Conservation (phyloP, 169 alveolate genomes). For the Amoebophrya sp. region DNA sequence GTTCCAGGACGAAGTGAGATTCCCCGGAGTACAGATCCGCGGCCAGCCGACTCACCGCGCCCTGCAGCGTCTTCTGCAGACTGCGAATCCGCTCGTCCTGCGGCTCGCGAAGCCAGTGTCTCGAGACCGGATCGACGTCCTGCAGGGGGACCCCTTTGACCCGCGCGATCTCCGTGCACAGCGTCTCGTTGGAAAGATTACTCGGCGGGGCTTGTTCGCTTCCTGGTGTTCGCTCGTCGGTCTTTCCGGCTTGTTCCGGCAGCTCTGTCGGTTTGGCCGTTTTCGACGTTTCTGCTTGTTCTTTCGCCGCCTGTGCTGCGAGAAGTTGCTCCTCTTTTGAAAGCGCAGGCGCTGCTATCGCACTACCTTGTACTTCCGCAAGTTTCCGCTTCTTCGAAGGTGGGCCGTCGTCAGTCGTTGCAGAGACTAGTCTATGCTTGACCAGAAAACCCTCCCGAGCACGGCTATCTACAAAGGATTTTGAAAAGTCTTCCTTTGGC, state of each 20-base stretch:
- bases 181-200: neutral
- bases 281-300: too few relatives aligned
- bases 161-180: neutral
- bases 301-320: too few relatives aligned
- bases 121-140: neutral
- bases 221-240: too few relatives aligned
- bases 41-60: neutral
- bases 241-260: too few relatives aligned
- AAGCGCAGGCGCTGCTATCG: too few relatives aligned
- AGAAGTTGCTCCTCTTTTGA: too few relatives aligned
- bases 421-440: neutral
- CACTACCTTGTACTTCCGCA: neutral
- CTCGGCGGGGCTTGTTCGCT: too few relatives aligned
- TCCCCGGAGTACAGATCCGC: neutral
- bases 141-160: neutral
- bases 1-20: neutral
- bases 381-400: neutral
- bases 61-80: conserved; percentile 1
- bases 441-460: too few relatives aligned
- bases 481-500: too few relatives aligned
- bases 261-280: too few relatives aligned
- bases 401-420: neutral
- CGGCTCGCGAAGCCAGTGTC: neutral
- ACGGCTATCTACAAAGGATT: too few relatives aligned
- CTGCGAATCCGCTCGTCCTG: neutral